Conservation (phyloP, 768 basidiomycete species). For the Cyclocybe cylindracea region DNA sequence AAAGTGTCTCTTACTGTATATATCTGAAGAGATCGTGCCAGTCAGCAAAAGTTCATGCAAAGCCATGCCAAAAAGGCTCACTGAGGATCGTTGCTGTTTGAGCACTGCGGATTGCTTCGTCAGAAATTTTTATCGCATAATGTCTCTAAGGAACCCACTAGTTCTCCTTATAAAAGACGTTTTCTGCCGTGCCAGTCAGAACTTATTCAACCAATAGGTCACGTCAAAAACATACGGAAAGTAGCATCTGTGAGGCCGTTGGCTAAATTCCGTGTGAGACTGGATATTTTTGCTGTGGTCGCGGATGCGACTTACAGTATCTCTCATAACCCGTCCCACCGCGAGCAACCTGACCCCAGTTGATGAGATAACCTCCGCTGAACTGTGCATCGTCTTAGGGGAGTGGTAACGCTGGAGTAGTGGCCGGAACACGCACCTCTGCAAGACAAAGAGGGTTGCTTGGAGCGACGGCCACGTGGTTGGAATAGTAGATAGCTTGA, state of each 20-base stretch:
- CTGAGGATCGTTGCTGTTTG: slow-evolving; percentile 56
- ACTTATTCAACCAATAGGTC: background rate
- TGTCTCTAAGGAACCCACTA: slow-evolving; percentile 34
- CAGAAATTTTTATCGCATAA: background rate
- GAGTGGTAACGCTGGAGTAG: background rate
- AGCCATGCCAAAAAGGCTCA: slow-evolving; percentile 20
- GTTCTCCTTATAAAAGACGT: slow-evolving; percentile 53
- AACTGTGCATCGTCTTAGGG: slow-evolving; percentile 31
- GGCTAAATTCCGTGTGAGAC: slow-evolving; percentile 20
- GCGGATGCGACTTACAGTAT: slow-evolving; percentile 34
- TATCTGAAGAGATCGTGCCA: slow-evolving; percentile 26
- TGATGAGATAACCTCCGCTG: slow-evolving; percentile 47
- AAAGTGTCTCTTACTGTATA: slow-evolving; percentile 42
- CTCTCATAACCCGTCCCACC: slow-evolving; percentile 55
- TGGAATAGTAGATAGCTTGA: slow-evolving; percentile 47
- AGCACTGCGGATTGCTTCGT: slow-evolving; percentile 24
- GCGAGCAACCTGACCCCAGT: slow-evolving; percentile 41
- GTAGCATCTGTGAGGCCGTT: slow-evolving; percentile 42
- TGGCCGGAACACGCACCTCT: slow-evolving; percentile 31
- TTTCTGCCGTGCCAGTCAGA: slow-evolving; percentile 30
- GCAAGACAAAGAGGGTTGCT: slow-evolving; percentile 52
- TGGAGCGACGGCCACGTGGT: slow-evolving; percentile 42
- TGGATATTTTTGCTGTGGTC: background rate
- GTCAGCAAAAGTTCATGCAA: slow-evolving; percentile 15
- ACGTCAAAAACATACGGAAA: slow-evolving; percentile 31